Evolutionary conservation across 768 basidiomycete species (phyloP), one percentile per base, ranked within the genome.

Genomic region (Trichaptum fuscoviolaceum): DNA sequence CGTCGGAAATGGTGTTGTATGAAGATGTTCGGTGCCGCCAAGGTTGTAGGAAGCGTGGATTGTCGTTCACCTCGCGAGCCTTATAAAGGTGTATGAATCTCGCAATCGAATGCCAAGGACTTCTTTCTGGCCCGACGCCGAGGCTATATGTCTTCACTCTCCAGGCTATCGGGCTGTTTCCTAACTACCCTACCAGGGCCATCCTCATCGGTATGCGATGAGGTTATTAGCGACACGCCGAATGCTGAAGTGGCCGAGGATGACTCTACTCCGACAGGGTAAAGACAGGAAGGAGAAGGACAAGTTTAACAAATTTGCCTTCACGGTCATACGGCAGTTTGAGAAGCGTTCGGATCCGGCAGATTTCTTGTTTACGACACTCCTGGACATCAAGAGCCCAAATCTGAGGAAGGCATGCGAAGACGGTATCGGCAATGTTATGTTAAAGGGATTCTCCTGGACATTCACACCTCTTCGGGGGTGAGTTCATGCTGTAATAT

Each of bases 361-460:
- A 26, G 67, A 66, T 18, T 73, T 67, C 67, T 72, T 70, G 18
- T 70, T 73, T 36, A 70, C 69, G 18, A 73, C 71, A 9, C 23
- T 68, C 8, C 61, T 52, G 42, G 42, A 52, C 62, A 73, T 89
- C 73, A 87, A 87, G 77, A 87, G 85, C 70, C 79, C 77, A 26
- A 84, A 84, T 69, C 80, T 89, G 65, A 73, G 84, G 25, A 82
- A 84, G 69, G 84, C 84, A 1, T 86, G 85, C 69, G 82, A 84
- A 68, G 84, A 85, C 57, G 83, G 87, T 23, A 83, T 89, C 67
- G 77, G 82, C 65, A 77, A n/a, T n/a, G n/a, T n/a, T n/a, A 81
- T 5, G 85, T 84, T 80, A 84, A 83, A 34, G 87, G 86, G 17
- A 76, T n/a, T 87, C 27, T 87, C 87, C 8, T 89, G 87, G 87